Conservation (phyloP, 371 early-diverging fungal species). For the Syncephalis plumigaleata region DNA sequence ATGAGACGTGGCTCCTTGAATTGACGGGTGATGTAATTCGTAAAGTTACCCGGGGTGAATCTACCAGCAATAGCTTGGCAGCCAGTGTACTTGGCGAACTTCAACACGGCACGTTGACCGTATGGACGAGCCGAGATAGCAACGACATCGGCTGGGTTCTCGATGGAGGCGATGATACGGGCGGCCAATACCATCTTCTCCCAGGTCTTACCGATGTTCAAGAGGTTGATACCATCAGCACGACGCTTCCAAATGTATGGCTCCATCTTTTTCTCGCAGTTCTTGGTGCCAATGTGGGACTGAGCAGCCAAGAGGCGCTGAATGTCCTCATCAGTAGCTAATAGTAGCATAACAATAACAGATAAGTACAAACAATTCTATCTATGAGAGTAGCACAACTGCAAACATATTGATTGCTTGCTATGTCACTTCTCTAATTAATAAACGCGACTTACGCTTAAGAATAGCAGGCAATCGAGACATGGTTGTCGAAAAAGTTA, state of each 20-base stretch:
- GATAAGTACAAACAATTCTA: no score
- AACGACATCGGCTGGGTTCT: constrained; percentile 90
- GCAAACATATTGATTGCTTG: no score
- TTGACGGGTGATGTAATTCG: constrained; percentile 97
- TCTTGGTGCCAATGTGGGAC: constrained; percentile 83
- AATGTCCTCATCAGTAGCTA: constrained; percentile 64
- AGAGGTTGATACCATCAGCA: constrained; percentile 88
- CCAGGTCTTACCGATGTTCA: constrained; percentile 98
- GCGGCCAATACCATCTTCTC: constrained; percentile 99
- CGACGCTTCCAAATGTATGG: constrained; percentile 90
- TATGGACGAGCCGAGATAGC: constrained; percentile 93
- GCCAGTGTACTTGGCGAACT: constrained; percentile 95
- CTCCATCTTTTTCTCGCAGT: constrained; percentile 74
- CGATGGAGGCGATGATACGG: constrained; percentile 90
- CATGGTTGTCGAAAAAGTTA: constrained; percentile 1
- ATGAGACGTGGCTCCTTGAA: constrained; percentile 98
- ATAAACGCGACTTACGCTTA: constrained; percentile 1
- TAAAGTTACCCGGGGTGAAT: constrained; percentile 99
- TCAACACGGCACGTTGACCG: constrained; percentile 97
- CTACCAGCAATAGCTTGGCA: constrained; percentile 96
- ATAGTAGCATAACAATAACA: neutral
- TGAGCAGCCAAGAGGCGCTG: constrained; percentile 86
- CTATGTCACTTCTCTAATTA: neutral
- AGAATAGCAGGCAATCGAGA: constrained; percentile 6
- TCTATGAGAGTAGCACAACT: no score